These are phyloP conservation scores for Teunomyces pallodes DNA, from an alignment of 805 yeast species.

Conservation along the genomic window DNA sequence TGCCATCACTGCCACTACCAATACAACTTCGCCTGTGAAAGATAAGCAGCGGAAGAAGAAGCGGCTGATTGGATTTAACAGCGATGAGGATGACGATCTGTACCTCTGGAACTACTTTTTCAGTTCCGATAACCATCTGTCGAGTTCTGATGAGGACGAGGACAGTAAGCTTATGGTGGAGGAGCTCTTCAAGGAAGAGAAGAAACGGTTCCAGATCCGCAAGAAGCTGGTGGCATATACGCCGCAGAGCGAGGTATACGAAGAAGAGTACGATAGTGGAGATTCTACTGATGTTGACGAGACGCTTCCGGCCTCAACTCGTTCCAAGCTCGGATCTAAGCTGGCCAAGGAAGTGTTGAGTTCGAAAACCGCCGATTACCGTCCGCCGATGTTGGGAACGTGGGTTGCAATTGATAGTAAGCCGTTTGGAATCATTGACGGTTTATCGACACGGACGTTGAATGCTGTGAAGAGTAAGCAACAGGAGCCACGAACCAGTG, in stretches of 20 bases:
- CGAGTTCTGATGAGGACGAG: constrained; percentile 23
- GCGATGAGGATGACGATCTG: constrained; percentile 61
- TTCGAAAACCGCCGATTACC: constrained; percentile 74
- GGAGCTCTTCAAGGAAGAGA: constrained; percentile 20
- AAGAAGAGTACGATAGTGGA: constrained; percentile 55
- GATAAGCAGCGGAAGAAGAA: constrained; percentile 11
- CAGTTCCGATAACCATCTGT: constrained; percentile 38
- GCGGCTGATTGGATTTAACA: constrained; percentile 19
- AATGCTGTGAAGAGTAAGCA: constrained; percentile 19
- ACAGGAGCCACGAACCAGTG: constrained; percentile 15
- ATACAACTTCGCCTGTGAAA: neutral
- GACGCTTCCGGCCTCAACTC: constrained; percentile 58
- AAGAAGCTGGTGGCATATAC: constrained; percentile 2
- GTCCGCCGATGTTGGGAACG: constrained; percentile 91
- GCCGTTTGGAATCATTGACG: constrained; percentile 94
- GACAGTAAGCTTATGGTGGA: constrained; percentile 18
- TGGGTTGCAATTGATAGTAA: constrained; percentile 79
- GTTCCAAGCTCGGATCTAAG: constrained; percentile 58
- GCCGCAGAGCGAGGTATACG: constrained; percentile 11
- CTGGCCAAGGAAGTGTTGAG: constrained; percentile 93
- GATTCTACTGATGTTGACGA: constrained; percentile 94
- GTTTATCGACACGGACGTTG: constrained; percentile 82
- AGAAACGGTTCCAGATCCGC: neutral
- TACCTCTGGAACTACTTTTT: constrained; percentile 76
- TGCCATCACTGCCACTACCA: neutral